A percentile compares a stretch with the other conserved stretches of the same genome.
These are phyloP conservation scores for Talaromyces stipitatus DNA, from an alignment of 495 filamentous ascomycete genomes.

Conservation along the genomic window DNA sequence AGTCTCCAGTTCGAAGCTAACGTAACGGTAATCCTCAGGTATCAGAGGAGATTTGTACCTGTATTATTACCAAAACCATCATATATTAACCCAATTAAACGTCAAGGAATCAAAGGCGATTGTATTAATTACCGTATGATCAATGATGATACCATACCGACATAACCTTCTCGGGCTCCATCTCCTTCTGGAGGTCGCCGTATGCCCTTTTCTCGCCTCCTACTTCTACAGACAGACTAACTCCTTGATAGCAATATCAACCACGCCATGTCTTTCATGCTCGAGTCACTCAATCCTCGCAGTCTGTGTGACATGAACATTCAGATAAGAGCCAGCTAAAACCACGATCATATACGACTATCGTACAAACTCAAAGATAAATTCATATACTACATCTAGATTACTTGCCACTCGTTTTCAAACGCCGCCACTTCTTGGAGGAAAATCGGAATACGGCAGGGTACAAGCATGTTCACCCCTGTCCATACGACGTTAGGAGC, in stretches of 20 bases:
- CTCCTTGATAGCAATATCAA: no score
- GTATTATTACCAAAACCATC: neutral
- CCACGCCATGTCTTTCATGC: no score
- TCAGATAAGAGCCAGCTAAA: neutral
- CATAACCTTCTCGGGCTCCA: neutral
- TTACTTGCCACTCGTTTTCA: neutral
- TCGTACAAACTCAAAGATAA: neutral
- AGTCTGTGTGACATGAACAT: neutral
- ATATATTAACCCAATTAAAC: neutral
- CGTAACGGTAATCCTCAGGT: neutral
- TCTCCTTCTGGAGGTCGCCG: neutral
- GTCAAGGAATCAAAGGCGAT: neutral
- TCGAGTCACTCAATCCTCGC: no score
- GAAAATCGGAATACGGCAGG: neutral
- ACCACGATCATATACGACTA: no score
- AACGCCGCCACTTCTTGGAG: no score
- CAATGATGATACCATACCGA: neutral
- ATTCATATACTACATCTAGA: neutral
- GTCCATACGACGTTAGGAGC: conserved; percentile 49
- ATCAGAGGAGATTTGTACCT: neutral
- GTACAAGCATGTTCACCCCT: conserved; percentile 48
- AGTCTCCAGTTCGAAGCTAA: no score
- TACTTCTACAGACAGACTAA: no score
- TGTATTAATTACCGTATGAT: neutral
- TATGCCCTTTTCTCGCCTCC: neutral